Percentiles rank a stretch among this genome's conserved stretches.
Evolutionary conservation across 2,329 filamentous ascomycete genomes (phyloP).

Genomic region (Aspergillus tanneri): DNA sequence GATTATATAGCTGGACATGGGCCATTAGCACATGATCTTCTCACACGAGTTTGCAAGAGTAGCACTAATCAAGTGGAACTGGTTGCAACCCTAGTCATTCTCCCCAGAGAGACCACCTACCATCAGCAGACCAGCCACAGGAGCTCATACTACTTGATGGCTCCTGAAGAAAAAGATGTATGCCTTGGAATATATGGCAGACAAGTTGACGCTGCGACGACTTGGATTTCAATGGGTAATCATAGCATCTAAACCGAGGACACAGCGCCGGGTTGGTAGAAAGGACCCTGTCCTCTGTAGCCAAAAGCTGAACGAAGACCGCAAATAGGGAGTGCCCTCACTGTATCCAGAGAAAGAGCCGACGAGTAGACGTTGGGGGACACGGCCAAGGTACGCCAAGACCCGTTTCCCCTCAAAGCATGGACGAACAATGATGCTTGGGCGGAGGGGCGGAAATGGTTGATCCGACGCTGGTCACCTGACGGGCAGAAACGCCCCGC

Average conservation of each 20-base stretch:
- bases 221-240: background rate
- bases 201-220: background rate
- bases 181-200: no score
- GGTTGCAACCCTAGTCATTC: background rate
- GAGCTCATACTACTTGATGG: background rate
- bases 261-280: background rate
- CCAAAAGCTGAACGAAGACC: background rate
- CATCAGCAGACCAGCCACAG: background rate
- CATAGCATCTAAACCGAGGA: background rate
- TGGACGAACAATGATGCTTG: slow-evolving; percentile 25
- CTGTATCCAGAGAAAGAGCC: slow-evolving; percentile 11
- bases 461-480: slow-evolving; percentile 24
- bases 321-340: slow-evolving; percentile 2
- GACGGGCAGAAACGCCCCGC: slow-evolving; percentile 28
- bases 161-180: background rate
- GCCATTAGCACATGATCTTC: no score
- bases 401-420: slow-evolving; percentile 22
- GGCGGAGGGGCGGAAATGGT: slow-evolving; percentile 20
- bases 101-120: background rate
- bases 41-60: no score
- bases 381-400: slow-evolving; percentile 21
- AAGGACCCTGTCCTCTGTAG: background rate
- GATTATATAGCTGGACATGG: slow-evolving; percentile 25
- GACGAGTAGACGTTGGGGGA: slow-evolving; percentile 12
- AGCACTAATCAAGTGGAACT: no score